Percentiles rank a stretch among this genome's conserved stretches.
Evolutionary conservation across 495 filamentous ascomycete genomes (phyloP).

Genomic region (Trichoderma orchidacearum): DNA sequence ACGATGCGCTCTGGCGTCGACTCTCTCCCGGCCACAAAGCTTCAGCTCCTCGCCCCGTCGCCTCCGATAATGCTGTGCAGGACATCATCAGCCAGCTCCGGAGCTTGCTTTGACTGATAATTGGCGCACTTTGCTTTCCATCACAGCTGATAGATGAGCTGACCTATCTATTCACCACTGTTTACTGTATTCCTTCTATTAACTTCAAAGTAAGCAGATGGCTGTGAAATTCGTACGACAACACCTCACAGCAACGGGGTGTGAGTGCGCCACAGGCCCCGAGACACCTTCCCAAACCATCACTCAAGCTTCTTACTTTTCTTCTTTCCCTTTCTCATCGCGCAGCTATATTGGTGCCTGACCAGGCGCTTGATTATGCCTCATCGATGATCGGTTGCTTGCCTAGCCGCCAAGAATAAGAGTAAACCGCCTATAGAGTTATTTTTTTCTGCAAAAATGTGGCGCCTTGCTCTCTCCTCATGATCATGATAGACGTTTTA

Average conservation of each 20-base stretch:
- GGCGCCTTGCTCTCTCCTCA: too few species aligned
- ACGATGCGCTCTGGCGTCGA: not conserved
- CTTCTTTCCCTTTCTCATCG: not conserved
- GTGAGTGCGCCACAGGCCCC: not conserved
- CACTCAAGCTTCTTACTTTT: not conserved
- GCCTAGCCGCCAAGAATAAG: not conserved
- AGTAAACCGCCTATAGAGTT: not conserved
- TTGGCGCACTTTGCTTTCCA: too few species aligned
- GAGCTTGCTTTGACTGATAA: not conserved
- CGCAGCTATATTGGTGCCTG: not conserved
- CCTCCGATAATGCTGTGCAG: too few species aligned
- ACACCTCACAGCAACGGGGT: not conserved
- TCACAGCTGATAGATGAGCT: too few species aligned
- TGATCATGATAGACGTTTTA: not conserved
- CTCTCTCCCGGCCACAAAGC: too few species aligned
- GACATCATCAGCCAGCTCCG: too few species aligned
- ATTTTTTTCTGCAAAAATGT: too few species aligned
- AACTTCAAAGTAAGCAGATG: too few species aligned
- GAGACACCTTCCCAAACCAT: not conserved
- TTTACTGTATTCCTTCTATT: too few species aligned
- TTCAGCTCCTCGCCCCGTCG: not conserved
- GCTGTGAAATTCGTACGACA: too few species aligned
- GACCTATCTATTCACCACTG: too few species aligned
- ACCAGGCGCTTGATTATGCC: not conserved
- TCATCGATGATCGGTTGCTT: not conserved